phyloP scores from a whole-genome alignment of 108 stramenopile species.

The Fragilaria crotonensis region DNA sequence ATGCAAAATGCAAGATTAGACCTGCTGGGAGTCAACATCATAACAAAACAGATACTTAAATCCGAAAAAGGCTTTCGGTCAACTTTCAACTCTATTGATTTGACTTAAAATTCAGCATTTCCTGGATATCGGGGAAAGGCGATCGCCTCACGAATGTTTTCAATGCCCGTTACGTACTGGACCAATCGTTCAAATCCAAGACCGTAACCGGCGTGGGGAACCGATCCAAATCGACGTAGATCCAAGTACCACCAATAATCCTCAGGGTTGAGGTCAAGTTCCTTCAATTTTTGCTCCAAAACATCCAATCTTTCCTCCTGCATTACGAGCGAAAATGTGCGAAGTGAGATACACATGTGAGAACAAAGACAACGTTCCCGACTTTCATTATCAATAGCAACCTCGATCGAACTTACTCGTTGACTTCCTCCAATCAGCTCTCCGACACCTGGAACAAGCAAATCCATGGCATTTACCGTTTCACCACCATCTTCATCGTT shows the following conservation, averaged over 20 bases:
- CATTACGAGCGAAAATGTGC: not conserved
- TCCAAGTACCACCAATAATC: slow-evolving; percentile 99
- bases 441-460: slow-evolving; percentile 98
- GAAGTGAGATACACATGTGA: slow-evolving; percentile 2
- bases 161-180: slow-evolving; percentile 94
- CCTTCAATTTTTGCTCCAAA: slow-evolving; percentile 84
- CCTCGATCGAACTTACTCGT: slow-evolving; percentile 38
- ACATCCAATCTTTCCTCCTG: slow-evolving; percentile 84
- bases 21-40: too few relatives aligned
- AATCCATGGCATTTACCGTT: slow-evolving; percentile 97
- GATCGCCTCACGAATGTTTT: slow-evolving; percentile 98
- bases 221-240: slow-evolving; percentile 86
- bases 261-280: slow-evolving; percentile 77
- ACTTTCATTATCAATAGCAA: not conserved
- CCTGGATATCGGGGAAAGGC: slow-evolving; percentile 97
- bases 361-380: not conserved
- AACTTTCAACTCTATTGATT: too few relatives aligned
- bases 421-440: slow-evolving; percentile 98
- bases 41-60: too few relatives aligned
- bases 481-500: slow-evolving; percentile 93
- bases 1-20: too few relatives aligned
- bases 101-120: slow-evolving; percentile 94
- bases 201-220: slow-evolving; percentile 99
- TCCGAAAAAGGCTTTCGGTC: too few relatives aligned
- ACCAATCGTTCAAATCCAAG: slow-evolving; percentile 99